These are phyloP conservation scores for Taphrina flavorubra DNA, from an alignment of 1,139 yeast species.

Conservation along the genomic window DNA sequence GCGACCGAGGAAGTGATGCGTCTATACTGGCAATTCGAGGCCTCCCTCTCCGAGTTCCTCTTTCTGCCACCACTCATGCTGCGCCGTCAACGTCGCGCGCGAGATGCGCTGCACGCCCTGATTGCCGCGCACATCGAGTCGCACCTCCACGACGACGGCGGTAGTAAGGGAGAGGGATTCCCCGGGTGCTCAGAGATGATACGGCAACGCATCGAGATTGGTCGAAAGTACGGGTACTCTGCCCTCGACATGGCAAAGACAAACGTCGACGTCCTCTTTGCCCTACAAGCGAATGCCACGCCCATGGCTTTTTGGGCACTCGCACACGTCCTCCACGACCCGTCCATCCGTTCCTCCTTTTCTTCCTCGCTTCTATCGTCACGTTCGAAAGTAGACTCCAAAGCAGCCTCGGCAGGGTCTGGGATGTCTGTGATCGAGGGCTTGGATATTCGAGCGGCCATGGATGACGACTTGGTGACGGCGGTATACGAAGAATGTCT, in stretches of 20 bases:
- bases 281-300: conserved; percentile 12
- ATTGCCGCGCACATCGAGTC: conserved; percentile 1
- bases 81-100: background rate
- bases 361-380: too few species aligned
- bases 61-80: background rate
- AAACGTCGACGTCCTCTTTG: conserved; percentile 5
- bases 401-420: too few species aligned
- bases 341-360: too few species aligned
- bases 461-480: background rate
- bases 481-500: conserved; percentile 4
- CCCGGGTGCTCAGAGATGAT: conserved; percentile 3
- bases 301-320: conserved; percentile 13
- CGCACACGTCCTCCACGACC: conserved; percentile 1
- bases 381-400: too few species aligned
- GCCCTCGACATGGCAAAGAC: background rate
- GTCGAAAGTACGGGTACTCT: background rate
- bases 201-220: background rate
- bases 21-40: conserved; percentile 5
- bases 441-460: too few species aligned
- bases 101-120: background rate
- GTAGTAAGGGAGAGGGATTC: background rate
- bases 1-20: background rate
- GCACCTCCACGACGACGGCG: background rate
- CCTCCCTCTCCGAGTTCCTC: background rate
- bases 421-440: too few species aligned